phyloP scores from a whole-genome alignment of 2,329 filamentous ascomycete genomes.

The Aspergillus pseudoglaucus region DNA sequence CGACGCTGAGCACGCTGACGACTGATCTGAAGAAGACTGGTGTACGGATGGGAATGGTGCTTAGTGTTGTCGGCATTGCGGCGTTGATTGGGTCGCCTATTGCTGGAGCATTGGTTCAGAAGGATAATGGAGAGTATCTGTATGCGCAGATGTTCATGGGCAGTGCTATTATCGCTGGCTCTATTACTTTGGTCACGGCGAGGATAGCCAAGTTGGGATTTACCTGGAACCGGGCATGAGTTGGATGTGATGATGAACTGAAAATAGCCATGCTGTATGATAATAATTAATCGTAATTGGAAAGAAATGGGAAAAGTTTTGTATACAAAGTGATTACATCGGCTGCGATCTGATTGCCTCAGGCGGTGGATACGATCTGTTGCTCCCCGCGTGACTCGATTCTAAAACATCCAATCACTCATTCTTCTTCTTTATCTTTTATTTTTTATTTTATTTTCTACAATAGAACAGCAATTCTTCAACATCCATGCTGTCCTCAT shows the following conservation, averaged over 20 bases:
- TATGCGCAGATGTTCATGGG: conserved; percentile 50
- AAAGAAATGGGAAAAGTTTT: neutral
- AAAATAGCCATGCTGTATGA: neutral
- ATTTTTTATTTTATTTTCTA: neutral
- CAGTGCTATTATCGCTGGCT: conserved; percentile 38
- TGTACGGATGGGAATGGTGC: conserved; percentile 52
- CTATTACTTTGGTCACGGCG: conserved; percentile 35
- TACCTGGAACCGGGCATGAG: conserved; percentile 29
- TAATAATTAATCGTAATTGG: neutral
- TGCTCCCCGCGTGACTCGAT: conserved; percentile 3
- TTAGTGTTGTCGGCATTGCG: conserved; percentile 49
- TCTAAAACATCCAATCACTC: neutral
- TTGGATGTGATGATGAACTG: too few species aligned
- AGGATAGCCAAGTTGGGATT: conserved; percentile 34
- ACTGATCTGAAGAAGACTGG: conserved; percentile 48
- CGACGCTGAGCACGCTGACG: conserved; percentile 51
- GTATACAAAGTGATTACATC: neutral
- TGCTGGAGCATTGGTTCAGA: conserved; percentile 47
- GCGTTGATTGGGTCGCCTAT: conserved; percentile 51
- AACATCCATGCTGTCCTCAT: too few species aligned
- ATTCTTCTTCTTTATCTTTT: too few species aligned
- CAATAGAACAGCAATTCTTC: too few species aligned
- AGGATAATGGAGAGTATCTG: conserved; percentile 40
- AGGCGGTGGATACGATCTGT: neutral
- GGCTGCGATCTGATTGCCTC: neutral